These are phyloP conservation scores for Helminthosporium solani DNA, from an alignment of 2,329 filamentous ascomycete species.

Conservation along the genomic window DNA sequence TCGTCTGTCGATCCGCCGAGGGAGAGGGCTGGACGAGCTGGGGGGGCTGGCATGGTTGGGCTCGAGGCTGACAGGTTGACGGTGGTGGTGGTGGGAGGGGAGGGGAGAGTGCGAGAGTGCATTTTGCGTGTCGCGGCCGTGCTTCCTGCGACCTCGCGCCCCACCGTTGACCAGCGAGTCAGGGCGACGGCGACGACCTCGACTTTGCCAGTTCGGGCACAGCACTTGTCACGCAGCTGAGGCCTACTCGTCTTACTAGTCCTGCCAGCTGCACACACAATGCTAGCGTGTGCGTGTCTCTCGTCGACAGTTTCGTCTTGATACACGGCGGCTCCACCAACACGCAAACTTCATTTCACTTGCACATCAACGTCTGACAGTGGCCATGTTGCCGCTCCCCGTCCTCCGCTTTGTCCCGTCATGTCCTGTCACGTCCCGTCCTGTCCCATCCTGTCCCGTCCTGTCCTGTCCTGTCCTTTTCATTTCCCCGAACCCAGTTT, in stretches of 20 bases:
- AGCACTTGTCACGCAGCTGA: constrained; percentile 17
- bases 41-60: no score
- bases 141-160: constrained; percentile 19
- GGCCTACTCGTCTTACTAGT: background rate
- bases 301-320: constrained; percentile 38
- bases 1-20: constrained; percentile 41
- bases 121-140: constrained; percentile 27
- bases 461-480: no score
- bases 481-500: no score
- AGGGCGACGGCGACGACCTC: constrained; percentile 26
- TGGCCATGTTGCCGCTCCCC: no score
- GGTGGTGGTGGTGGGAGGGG: no score
- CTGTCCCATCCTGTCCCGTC: no score
- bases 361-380: constrained; percentile 33
- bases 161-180: constrained; percentile 14
- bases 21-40: no score
- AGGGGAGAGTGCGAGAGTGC: no score
- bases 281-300: constrained; percentile 15
- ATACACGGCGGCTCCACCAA: constrained; percentile 36
- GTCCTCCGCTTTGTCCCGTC: no score
- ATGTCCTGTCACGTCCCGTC: no score
- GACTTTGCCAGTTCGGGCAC: constrained; percentile 32
- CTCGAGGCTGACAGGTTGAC: constrained; percentile 39
- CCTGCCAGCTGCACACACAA: constrained; percentile 4
- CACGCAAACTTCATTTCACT: constrained; percentile 36